phyloP scores from a whole-genome alignment of 805 yeast genomes.

The Wickerhamiella lipophila region DNA sequence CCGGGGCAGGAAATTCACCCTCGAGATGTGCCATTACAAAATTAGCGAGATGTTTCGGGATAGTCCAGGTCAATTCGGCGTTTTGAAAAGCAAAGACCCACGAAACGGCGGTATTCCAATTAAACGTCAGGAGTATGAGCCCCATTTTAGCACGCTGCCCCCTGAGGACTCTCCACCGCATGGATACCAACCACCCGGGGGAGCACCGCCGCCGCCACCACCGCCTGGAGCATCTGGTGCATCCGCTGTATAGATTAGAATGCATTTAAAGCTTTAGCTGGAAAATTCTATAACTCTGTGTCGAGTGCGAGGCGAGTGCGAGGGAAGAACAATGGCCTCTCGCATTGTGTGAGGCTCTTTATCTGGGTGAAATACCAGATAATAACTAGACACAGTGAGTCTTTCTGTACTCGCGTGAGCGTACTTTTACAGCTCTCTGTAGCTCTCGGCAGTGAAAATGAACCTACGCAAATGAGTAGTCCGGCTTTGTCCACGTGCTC shows the following conservation, averaged over 20 bases:
- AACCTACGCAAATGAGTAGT: too few relatives aligned
- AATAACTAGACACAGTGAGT: too few relatives aligned
- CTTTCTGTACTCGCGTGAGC: too few relatives aligned
- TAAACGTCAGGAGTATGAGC: slow-evolving; percentile 13
- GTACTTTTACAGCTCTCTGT: too few relatives aligned
- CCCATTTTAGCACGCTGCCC: not conserved
- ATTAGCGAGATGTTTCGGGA: slow-evolving; percentile 41
- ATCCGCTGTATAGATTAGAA: not conserved
- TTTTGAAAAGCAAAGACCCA: slow-evolving; percentile 25
- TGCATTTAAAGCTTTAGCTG: not conserved
- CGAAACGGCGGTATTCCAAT: slow-evolving; percentile 20
- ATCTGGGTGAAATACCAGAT: too few relatives aligned
- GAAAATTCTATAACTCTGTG: not conserved
- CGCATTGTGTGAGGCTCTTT: too few relatives aligned
- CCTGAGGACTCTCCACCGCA: not conserved
- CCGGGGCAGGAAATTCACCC: slow-evolving; percentile 38
- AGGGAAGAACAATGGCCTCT: too few relatives aligned
- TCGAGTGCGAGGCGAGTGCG: too few relatives aligned
- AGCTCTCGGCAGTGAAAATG: too few relatives aligned
- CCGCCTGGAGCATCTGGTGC: slow-evolving; percentile 3
- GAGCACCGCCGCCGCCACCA: slow-evolving; percentile 2
- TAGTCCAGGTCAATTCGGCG: slow-evolving; percentile 47
- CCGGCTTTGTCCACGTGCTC: too few relatives aligned
- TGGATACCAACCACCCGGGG: slow-evolving; percentile 2
- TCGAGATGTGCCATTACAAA: slow-evolving; percentile 43